Evolutionary conservation across 768 basidiomycete genomes (phyloP).

Genomic region (Mycena metata): DNA sequence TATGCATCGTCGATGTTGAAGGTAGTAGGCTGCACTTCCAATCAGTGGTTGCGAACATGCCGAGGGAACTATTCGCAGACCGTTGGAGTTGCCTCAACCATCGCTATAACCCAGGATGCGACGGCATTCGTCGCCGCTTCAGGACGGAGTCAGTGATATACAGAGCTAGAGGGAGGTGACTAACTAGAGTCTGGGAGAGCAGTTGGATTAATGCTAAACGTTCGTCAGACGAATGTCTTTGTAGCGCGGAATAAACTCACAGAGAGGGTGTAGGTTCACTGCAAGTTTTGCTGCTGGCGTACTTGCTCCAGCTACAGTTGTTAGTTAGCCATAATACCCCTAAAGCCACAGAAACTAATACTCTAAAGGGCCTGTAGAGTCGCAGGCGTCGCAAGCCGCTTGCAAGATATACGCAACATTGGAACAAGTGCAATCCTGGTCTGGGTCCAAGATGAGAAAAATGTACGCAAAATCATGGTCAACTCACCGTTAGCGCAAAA

Average conservation of each 20-base stretch:
- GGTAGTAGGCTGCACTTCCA: constrained; percentile 11
- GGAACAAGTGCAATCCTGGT: constrained; percentile 3
- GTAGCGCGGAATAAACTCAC: background rate
- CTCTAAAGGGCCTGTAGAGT: no score
- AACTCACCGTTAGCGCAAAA: no score
- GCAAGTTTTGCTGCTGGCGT: background rate
- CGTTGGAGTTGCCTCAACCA: constrained; percentile 20
- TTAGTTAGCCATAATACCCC: background rate
- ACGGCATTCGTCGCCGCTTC: background rate
- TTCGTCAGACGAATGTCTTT: background rate
- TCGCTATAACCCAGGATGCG: constrained; percentile 24
- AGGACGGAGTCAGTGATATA: background rate
- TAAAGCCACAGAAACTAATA: no score
- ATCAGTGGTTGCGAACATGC: background rate
- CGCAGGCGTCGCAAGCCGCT: constrained; percentile 15
- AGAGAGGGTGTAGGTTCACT: background rate
- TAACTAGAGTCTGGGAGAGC: background rate
- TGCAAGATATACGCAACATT: constrained; percentile 3
- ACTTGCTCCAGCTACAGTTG: constrained; percentile 10
- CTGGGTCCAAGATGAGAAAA: background rate
- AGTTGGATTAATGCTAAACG: background rate
- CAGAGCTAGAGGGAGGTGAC: background rate
- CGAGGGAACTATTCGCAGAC: constrained; percentile 5
- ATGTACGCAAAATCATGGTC: background rate
- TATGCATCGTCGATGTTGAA: constrained; percentile 13